Evolutionary conservation across 176 grass and related monocot species (phyloP).

Genomic region (Rhipidocladum racemiflorum): DNA sequence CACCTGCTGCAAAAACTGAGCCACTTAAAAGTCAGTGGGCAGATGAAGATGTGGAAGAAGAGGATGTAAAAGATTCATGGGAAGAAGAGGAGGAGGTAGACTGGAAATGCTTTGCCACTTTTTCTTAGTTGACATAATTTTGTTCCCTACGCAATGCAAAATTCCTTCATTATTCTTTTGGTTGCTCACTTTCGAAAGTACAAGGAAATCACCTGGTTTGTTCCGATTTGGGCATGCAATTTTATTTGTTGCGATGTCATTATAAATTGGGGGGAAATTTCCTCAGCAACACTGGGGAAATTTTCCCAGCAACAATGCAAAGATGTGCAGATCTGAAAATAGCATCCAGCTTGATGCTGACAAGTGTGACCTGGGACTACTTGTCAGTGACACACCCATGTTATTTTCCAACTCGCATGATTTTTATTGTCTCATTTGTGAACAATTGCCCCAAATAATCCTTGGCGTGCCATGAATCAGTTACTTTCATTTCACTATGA

Average conservation of each 20-base stretch:
- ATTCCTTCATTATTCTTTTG: not conserved
- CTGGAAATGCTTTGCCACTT: not conserved
- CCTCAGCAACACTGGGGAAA: not conserved
- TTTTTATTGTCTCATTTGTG: not conserved
- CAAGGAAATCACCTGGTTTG: not conserved
- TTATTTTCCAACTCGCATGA: not conserved
- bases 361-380: not conserved
- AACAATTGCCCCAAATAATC: not conserved
- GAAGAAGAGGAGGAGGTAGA: conserved; percentile 83
- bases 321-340: not conserved
- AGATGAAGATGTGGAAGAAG: conserved; percentile 82
- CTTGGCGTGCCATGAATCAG: not conserved
- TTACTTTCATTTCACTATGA: not conserved
- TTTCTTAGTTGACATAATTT: not conserved
- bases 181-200: not conserved
- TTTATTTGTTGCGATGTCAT: not conserved
- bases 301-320: not conserved
- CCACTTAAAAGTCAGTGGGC: conserved; percentile 65
- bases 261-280: not conserved
- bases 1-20: conserved; percentile 45
- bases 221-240: not conserved
- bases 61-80: conserved; percentile 87
- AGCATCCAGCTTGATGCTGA: not conserved
- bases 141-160: not conserved
- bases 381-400: not conserved